Conservation (phyloP, 1,284 basidiomycete species). For the Trichosporon sp. region DNA sequence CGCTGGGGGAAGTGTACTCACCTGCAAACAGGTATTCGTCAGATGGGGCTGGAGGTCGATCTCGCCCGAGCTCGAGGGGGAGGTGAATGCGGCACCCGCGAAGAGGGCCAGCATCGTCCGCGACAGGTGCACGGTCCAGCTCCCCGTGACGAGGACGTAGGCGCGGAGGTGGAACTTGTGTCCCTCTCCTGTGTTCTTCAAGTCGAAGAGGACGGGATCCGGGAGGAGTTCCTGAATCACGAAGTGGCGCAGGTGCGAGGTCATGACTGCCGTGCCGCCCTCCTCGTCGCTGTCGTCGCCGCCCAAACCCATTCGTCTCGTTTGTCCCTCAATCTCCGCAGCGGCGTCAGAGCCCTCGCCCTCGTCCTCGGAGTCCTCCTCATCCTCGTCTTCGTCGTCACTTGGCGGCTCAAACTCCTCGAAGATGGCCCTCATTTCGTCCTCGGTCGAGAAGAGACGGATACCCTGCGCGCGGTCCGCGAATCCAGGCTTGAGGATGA, state of each 20-base stretch:
- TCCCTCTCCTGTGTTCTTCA: conserved; percentile 57
- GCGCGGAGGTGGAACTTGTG: conserved; percentile 92
- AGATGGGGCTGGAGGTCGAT: conserved; percentile 77
- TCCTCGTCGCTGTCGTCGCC: conserved; percentile 56
- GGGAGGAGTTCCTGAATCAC: conserved; percentile 93
- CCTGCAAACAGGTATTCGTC: conserved; percentile 95
- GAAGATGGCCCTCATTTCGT: conserved; percentile 75
- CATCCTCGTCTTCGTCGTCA: conserved; percentile 57
- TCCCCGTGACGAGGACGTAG: conserved; percentile 86
- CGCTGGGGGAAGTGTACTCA: conserved; percentile 28
- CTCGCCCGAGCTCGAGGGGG: conserved; percentile 53
- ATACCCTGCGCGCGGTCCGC: conserved; percentile 96
- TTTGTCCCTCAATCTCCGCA: neutral
- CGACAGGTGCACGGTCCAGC: conserved; percentile 75
- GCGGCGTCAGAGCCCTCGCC: neutral
- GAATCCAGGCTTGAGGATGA: conserved; percentile 96
- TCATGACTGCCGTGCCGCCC: conserved; percentile 67
- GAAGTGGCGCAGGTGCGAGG: conserved; percentile 90
- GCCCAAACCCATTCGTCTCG: no score
- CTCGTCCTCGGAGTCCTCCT: conserved; percentile 47
- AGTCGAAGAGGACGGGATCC: conserved; percentile 75
- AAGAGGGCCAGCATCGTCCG: conserved; percentile 84
- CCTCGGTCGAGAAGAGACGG: conserved; percentile 79
- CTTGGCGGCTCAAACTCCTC: conserved; percentile 74
- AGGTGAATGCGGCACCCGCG: conserved; percentile 67